Conservation (phyloP, 441 rosid genomes). For the Raphanus hybrid region DNA sequence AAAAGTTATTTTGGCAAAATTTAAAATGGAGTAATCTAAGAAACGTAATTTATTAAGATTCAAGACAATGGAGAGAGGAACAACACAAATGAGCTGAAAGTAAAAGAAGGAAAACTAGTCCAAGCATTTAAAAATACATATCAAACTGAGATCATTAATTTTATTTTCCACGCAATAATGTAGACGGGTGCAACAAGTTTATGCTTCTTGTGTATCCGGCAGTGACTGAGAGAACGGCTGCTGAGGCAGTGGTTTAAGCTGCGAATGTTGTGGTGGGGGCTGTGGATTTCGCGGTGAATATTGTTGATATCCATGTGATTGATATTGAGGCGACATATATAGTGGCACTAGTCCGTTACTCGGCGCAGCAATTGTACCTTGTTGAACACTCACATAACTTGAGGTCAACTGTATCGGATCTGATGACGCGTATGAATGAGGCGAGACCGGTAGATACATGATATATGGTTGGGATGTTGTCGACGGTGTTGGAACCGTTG, state of each 20-base stretch:
- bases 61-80: not conserved
- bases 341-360: conserved; percentile 35
- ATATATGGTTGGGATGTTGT: conserved; percentile 33
- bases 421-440: conserved; percentile 25
- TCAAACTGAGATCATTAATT: not conserved
- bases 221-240: conserved; percentile 18
- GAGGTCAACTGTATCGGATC: conserved; percentile 22
- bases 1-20: not conserved
- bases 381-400: conserved; percentile 29
- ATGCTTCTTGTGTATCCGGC: conserved; percentile 24
- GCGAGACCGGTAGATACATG: conserved; percentile 38
- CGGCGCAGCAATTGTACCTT: conserved; percentile 6
- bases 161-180: not conserved
- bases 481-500: not conserved
- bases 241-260: conserved; percentile 24
- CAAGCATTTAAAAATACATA: conserved; percentile 4
- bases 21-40: not conserved
- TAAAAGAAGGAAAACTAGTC: not conserved
- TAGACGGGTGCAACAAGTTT: not conserved
- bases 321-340: conserved; percentile 36
- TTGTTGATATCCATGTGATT: conserved; percentile 35
- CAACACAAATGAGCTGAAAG: not conserved
- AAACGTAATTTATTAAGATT: not conserved
- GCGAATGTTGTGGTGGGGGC: conserved; percentile 11
- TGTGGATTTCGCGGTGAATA: conserved; percentile 22